Conservation (phyloP, 2,329 filamentous ascomycete genomes). For the Grosmannia clavigera region DNA sequence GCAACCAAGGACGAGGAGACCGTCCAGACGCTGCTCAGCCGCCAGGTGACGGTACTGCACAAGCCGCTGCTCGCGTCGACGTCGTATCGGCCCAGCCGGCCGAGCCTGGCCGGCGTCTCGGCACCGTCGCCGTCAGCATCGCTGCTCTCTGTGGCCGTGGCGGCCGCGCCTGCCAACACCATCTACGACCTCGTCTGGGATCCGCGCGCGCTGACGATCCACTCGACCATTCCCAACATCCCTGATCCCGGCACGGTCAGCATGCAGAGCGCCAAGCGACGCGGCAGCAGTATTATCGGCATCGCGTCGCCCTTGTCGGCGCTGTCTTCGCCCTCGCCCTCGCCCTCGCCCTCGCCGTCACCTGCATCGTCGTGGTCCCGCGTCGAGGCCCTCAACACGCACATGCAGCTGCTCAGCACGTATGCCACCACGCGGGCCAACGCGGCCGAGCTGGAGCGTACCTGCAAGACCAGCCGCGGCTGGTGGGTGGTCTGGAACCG, state of each 20-base stretch:
- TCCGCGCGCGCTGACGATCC: constrained; percentile 39
- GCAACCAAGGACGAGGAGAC: not conserved
- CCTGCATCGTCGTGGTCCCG: constrained; percentile 36
- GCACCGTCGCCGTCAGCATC: not conserved
- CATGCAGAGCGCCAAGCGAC: not conserved
- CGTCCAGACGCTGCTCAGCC: constrained; percentile 6
- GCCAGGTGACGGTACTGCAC: constrained; percentile 44
- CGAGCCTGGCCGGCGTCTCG: constrained; percentile 18
- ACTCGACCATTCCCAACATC: constrained; percentile 55
- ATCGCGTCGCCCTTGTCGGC: constrained; percentile 1
- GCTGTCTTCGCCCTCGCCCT: no score
- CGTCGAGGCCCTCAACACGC: constrained; percentile 51
- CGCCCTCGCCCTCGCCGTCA: no score
- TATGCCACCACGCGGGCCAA: constrained; percentile 33
- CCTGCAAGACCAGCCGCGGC: constrained; percentile 52
- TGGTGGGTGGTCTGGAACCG: constrained; percentile 62
- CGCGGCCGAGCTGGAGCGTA: constrained; percentile 41
- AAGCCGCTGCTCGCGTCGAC: constrained; percentile 46
- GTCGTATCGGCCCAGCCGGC: constrained; percentile 40
- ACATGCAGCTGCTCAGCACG: constrained; percentile 49
- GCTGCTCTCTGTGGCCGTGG: not conserved
- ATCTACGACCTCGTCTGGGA: constrained; percentile 56
- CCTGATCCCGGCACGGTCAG: constrained; percentile 30
- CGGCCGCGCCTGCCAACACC: constrained; percentile 18
- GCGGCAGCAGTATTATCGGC: not conserved